Conservation (phyloP, 75 land plant genomes). For the Picea glauca region DNA sequence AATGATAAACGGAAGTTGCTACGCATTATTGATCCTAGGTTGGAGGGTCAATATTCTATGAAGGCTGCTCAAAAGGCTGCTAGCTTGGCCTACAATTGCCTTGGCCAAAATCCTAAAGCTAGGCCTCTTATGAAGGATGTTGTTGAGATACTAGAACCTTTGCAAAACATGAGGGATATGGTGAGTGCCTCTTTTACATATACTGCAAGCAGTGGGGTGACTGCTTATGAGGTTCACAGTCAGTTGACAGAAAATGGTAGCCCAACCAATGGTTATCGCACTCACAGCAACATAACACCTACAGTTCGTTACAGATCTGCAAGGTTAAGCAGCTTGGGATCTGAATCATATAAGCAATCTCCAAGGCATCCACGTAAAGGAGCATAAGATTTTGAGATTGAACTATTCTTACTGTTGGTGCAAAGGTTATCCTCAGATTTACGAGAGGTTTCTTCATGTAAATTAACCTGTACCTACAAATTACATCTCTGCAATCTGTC, state of each 20-base stretch:
- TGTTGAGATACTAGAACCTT: slow-evolving; percentile 28
- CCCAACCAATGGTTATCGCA: neutral
- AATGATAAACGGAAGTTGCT: slow-evolving; percentile 20
- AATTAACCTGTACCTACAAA: neutral
- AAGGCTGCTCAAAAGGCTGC: slow-evolving; percentile 38
- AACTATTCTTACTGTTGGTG: too few species aligned
- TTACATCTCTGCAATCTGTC: neutral
- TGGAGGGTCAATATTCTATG: slow-evolving; percentile 31
- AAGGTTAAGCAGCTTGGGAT: slow-evolving; percentile 6
- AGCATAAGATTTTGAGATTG: neutral
- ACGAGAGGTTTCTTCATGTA: neutral
- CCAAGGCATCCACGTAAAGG: neutral
- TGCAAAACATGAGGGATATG: slow-evolving; percentile 20
- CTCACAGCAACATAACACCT: neutral
- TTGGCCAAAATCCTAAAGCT: slow-evolving; percentile 25
- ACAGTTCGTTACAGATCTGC: neutral
- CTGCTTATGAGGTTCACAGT: neutral
- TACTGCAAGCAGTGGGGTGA: neutral
- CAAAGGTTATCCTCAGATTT: neutral
- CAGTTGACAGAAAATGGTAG: neutral
- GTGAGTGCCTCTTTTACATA: slow-evolving; percentile 8
- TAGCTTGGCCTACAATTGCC: slow-evolving; percentile 32
- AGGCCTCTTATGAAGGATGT: slow-evolving; percentile 33
- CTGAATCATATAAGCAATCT: slow-evolving; percentile 3
- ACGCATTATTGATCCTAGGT: slow-evolving; percentile 30